Evolutionary conservation across 148 eudicot species (phyloP), one percentile per base, ranked within the genome.

Genomic region (Arctostaphylos glauca): DNA sequence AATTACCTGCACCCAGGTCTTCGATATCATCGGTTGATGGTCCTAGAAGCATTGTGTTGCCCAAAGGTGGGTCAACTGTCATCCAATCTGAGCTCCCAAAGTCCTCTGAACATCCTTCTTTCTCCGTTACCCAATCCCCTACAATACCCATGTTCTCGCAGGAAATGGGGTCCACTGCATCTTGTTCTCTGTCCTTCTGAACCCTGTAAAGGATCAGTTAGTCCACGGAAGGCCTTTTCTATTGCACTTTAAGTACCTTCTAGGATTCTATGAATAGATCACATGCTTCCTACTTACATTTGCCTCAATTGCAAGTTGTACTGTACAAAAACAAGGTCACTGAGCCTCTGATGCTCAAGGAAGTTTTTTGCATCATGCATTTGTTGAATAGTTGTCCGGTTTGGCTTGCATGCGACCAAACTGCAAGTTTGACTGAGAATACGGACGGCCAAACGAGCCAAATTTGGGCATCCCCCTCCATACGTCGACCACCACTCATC

Each of bases 401-500:
- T 89, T 80, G 80, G 88, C 78, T 87, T 93, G 67, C 88, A 88
- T 49, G 64, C 81, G 13, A 89, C 82, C 83, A 94, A 89, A 84
- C 98, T 90, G 87, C 98, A 93, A 64, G 96, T 93, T 86, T 94
- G 98, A 83, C 95, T 87, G n/a, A 96, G 96, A 78, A 96, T 87
- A 72, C 92, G 99, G 82, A 91, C 87, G 62, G 99, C 92, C 84
- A 92, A 88, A 76, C 92, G 94, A 81, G 97, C 91, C 86, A 96
- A 85, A 84, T 93, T 92, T 49, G 96, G 98, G 85, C 97, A 94
- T 73, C 90, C 92, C 71, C 93, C 97, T 83, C 98, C 99, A 84
- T 92, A 93, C 21, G 96, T 93, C 54, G 92, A 93, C 99, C 99
- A 96, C 98, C 99, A 96, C 86, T 93, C 99, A 84, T 92, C 98